Conservation (phyloP, 2,329 filamentous ascomycete species). For the Albophoma yamanashiensis region DNA sequence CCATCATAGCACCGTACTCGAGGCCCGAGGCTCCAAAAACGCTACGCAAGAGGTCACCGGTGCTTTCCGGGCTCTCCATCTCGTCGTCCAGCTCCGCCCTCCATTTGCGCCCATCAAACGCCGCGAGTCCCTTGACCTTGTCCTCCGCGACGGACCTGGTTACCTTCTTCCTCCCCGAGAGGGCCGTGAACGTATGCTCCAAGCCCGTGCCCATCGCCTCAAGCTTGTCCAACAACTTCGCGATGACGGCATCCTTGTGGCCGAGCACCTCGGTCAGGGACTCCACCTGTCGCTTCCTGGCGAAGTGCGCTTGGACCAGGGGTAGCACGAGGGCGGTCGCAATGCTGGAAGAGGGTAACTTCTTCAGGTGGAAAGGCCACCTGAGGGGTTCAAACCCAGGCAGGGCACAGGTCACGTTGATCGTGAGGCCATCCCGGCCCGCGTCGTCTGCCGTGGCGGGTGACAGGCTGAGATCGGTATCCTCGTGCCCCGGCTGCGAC, state of each 20-base stretch:
- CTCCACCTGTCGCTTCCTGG: constrained; percentile 26
- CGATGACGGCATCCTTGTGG: constrained; percentile 42
- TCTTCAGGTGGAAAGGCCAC: constrained; percentile 53
- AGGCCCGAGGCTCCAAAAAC: constrained; percentile 29
- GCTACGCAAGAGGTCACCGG: constrained; percentile 24
- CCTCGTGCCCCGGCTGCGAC: constrained; percentile 30
- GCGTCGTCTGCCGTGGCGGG: constrained; percentile 19
- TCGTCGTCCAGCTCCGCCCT: constrained; percentile 14
- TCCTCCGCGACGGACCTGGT: constrained; percentile 32
- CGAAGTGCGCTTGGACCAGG: constrained; percentile 35
- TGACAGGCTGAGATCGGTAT: constrained; percentile 33
- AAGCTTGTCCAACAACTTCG: constrained; percentile 42
- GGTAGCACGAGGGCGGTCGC: constrained; percentile 41
- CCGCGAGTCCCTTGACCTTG: constrained; percentile 39
- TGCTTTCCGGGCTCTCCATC: constrained; percentile 16
- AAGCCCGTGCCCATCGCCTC: constrained; percentile 39
- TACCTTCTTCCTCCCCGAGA: constrained; percentile 37
- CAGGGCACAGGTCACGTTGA: constrained; percentile 49
- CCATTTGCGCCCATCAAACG: constrained; percentile 33
- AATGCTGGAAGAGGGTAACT: constrained; percentile 28
- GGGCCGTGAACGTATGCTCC: constrained; percentile 40
- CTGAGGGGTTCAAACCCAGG: constrained; percentile 53
- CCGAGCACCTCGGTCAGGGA: constrained; percentile 30
- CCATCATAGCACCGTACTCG: constrained; percentile 14
- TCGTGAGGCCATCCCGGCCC: constrained; percentile 29